Conservation (phyloP, 805 yeast species). For the Spathaspora hagerdaliae region DNA sequence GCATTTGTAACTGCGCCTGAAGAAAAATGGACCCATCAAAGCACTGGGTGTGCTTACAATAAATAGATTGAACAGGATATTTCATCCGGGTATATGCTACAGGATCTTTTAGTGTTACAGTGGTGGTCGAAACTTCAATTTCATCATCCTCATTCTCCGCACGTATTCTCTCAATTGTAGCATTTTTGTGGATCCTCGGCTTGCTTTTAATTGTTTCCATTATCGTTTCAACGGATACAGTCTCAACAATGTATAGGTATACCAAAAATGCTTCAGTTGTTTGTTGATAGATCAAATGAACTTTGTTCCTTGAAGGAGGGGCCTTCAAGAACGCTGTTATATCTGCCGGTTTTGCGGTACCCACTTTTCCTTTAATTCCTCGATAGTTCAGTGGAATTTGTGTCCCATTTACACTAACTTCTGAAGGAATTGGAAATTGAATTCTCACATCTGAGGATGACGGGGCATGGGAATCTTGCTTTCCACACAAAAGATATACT, state of each 20-base stretch:
- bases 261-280: conserved; percentile 48
- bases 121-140: conserved; percentile 60
- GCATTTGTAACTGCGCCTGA: conserved; percentile 70
- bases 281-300: conserved; percentile 57
- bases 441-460: conserved; percentile 34
- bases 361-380: conserved; percentile 73
- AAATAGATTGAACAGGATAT: conserved; percentile 65
- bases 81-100: conserved; percentile 66
- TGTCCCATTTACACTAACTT: conserved; percentile 59
- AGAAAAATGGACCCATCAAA: conserved; percentile 78
- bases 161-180: conserved; percentile 48
- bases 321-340: conserved; percentile 45
- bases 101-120: conserved; percentile 74
- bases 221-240: conserved; percentile 17
- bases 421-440: conserved; percentile 70
- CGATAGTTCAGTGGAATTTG: conserved; percentile 41
- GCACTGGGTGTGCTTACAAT: conserved; percentile 81
- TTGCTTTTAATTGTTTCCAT: conserved; percentile 21
- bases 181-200: conserved; percentile 49
- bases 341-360: conserved; percentile 82
- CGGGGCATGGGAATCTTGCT: conserved; percentile 11
- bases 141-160: conserved; percentile 51
- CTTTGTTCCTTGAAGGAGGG: conserved; percentile 30
- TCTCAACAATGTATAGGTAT: conserved; percentile 57
- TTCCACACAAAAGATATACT: conserved; percentile 55